Evolutionary conservation across 768 basidiomycete species (phyloP), one percentile per base, ranked within the genome.

Genomic region (Termitomyces sp.): DNA sequence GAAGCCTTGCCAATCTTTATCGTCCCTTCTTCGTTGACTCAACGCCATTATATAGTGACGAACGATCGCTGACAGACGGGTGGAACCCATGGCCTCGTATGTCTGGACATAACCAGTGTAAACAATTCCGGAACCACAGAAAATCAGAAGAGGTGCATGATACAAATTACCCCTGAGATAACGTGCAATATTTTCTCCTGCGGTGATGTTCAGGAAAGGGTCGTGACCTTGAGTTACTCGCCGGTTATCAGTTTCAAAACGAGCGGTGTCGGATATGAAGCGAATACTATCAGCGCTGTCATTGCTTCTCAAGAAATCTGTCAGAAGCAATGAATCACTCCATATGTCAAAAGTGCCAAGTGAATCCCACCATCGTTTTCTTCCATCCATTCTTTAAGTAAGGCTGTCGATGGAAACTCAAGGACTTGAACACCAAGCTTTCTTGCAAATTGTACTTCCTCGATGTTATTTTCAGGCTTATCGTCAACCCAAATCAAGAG

Each of bases 401-500:
- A 53, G 18, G 59, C 47, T 0, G 66, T 71, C 3, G 63, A 65
- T 16, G 62, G 50, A 13, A 67, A 46, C 34, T 67, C 64, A 14
- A 65, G 55, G 24, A 69, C 65, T 3, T 56, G 59, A 32, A 69
- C 58, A 16, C 65, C 64, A 14, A 53, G 44, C 16, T 58, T 5
- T 18, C 49, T 48, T 6, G 67, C 69, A 39, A 61, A 64, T 5
- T 48, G 52, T 7, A 63, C 64, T 49, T 63, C 64, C 13, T 48
- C 43, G 2, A 31, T 29, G 27, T 67, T 67, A 26, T 61, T 54
- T 10, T 31, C 53, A 1, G 63, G 42, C 32, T 63, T 63, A 31
- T 69, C 67, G 27, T 69, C 68, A 1, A 71, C 60, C 68, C 69
- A 71, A 9, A 71, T 16, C 16, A 71, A 26, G 12, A 71, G 50